Evolutionary conservation across 169 alveolate genomes (phyloP), one percentile per base, ranked within the genome.

Genomic region (Ichthyophthirius multifiliis): DNA sequence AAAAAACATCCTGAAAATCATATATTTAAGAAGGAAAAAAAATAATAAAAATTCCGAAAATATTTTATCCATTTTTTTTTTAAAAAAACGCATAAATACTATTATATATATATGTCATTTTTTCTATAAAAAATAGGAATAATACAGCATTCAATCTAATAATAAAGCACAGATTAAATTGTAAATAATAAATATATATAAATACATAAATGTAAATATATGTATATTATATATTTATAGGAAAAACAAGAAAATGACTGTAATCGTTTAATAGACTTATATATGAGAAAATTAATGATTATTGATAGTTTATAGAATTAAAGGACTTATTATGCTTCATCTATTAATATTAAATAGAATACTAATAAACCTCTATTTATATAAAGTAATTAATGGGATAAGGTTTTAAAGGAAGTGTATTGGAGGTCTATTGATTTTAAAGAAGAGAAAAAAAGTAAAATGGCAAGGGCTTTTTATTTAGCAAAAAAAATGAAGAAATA

Each of bases 401-500:
- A 55, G 18, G 71, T 55, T 3, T 39, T 55, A 10, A 55, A 55
- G 31, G 71, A 55, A 55, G 71, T 55, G 9, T 55, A 55, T 55
- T 55, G 71, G 71, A 55, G 71, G 31, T 34, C 71, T 27, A 55
- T 39, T 55, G 71, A 55, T 55, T 55, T 55, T 55, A 55, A 55
- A 27, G 71, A 55, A 55, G 71, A 55, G 31, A 55, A 55, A 39
- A 55, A 55, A 23, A 39, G 43, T n/a, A 55, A 55, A 39, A 20
- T 55, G 1, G 71, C 71, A 27, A 34, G 23, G 23, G 71, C 71
- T 27, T 55, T 55, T 55, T 39, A 55, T 39, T 27, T 55, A 3
- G 23, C 71, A 3, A 55, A 55, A 27, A 55, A 55, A 18, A 55
- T 55, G 71, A 55, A 55, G 31, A 55, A 55, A 23, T 39, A 55